Base-by-base conservation (phyloP, 2,329 filamentous ascomycete species). In the Cytospora piceicola region DNA sequence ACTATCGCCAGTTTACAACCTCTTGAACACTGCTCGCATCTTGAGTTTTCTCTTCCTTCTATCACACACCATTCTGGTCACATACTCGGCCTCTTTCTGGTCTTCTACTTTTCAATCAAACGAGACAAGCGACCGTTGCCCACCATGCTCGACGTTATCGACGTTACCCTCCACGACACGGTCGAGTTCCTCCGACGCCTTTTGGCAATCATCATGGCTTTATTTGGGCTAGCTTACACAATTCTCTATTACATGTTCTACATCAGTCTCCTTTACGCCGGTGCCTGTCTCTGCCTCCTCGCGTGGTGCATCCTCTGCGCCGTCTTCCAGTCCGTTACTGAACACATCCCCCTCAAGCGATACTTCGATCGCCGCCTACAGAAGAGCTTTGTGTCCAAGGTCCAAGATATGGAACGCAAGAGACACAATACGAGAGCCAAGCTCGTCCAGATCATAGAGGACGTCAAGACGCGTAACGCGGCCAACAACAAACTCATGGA, bases 241-340 rank as follows among this genome's bases (percentile, higher is more conserved):
- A 22, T 63, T 6, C 7, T 51, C 29, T 52, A 63, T 22, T 61
- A 36, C 29, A 42, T 42, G 6, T 32, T 42, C 29, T 34, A 36
- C n/a, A 20, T 42, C 20, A 34, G 34, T 36, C 27, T 59, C 55
- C 20, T 63, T 49, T 9, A 12, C n/a, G 11, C 22, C 34, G 60
- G 54, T 15, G 36, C 54, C 15, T 20, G 32, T 22, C 6, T 58
- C 27, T 22, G 46, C 3, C 15, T 55, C 42, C 17, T 55, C 49
- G 32, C 42, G 8, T 51, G 53, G 61, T 69, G 66, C 34, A 49
- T 58, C 30, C 54, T 61, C 1, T 62, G 58, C n/a, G 54, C 15
- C 6, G 42, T 58, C 11, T 51, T 65, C 24, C 63, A 64, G 32
- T 57, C 39, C 20, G 58, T 65, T n/a, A 59, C 66, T 20, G 12